phyloP scores from a whole-genome alignment of 2,329 filamentous ascomycete genomes.

The Clarireedia homoeocarpa region DNA sequence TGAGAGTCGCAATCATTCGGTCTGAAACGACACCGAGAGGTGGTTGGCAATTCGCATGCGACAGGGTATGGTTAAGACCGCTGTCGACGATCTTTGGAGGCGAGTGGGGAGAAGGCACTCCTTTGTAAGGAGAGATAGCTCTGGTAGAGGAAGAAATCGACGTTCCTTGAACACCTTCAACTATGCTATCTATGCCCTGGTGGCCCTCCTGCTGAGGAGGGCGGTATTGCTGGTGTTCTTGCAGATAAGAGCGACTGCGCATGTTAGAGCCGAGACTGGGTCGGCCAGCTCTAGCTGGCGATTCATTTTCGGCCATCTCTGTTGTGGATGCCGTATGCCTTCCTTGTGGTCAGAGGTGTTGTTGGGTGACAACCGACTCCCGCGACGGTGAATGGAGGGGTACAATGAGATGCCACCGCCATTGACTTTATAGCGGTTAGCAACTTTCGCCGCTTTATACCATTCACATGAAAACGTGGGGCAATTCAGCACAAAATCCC shows the following conservation, averaged over 20 bases:
- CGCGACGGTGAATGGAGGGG: too few species aligned
- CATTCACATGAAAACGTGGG: too few species aligned
- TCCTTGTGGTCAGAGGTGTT: too few species aligned
- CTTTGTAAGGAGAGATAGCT: conserved; percentile 45
- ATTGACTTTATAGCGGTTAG: too few species aligned
- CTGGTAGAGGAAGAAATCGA: conserved; percentile 33
- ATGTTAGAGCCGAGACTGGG: conserved; percentile 31
- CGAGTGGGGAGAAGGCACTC: conserved; percentile 50
- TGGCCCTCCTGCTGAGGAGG: conserved; percentile 43
- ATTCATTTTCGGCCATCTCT: conserved; percentile 1
- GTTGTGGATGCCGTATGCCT: not conserved
- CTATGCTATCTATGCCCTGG: conserved; percentile 57
- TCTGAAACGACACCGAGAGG: conserved; percentile 39
- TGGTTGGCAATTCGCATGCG: conserved; percentile 55
- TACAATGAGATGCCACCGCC: too few species aligned
- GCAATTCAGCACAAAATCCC: too few species aligned
- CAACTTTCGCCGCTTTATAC: too few species aligned
- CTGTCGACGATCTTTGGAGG: conserved; percentile 55
- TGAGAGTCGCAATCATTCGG: conserved; percentile 53
- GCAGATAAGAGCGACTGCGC: conserved; percentile 55
- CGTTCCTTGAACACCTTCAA: conserved; percentile 44
- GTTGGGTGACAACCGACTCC: too few species aligned
- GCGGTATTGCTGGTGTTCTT: conserved; percentile 57
- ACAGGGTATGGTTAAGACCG: conserved; percentile 53
- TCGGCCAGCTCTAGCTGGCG: conserved; percentile 16